Base-by-base conservation (phyloP, 2,329 filamentous ascomycete species). In the Alternaria sp. region DNA sequence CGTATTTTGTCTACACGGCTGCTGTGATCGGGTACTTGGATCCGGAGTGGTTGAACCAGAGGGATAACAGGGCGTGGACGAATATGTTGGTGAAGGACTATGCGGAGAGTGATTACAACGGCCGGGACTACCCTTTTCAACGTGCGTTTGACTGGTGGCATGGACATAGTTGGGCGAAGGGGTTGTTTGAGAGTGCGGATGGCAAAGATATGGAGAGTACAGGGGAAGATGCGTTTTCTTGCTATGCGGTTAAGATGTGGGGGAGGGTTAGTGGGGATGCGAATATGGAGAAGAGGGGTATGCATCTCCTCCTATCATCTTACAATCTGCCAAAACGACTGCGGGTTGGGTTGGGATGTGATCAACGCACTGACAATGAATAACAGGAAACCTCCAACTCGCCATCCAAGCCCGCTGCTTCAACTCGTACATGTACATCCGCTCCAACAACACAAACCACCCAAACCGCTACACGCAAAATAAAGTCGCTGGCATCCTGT, bases 191-290 rank as follows among this genome's bases (percentile, higher is more conserved):
- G 65, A 85, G 87, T 41, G 83, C 83, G 59, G 91, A 95, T 77
- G 92, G 92, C 64, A 94, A 94, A 81, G 89, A 95, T 77, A 87
- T 94, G 81, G 96, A 98, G 79, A 96, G 92, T 28, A 93, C 91
- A 49, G 95, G 92, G 0, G 95, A 98, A 81, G 96, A 98, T 79
- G 89, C 89, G 67, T 94, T 97, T 88, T 90, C 92, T 63, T 88
- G 89, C 7, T 97, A 96, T 79, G 93, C 91, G 0, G 81, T 97
- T 75, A 97, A 97, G 84, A 93, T 98, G 90, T 98, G 96, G 96
- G 96, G 94, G 5, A 86, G 85, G 33, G 90, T 91, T 4, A 89
- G 86, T 66, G 89, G 90, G n/a, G 90, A 98, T 79, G 80, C 80
- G 6, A 89, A 90, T 69, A 90, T 97, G 87, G 93, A 95, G 78